These are phyloP conservation scores for Candida rishiriensis DNA, from an alignment of 805 yeast species.

Conservation along the genomic window DNA sequence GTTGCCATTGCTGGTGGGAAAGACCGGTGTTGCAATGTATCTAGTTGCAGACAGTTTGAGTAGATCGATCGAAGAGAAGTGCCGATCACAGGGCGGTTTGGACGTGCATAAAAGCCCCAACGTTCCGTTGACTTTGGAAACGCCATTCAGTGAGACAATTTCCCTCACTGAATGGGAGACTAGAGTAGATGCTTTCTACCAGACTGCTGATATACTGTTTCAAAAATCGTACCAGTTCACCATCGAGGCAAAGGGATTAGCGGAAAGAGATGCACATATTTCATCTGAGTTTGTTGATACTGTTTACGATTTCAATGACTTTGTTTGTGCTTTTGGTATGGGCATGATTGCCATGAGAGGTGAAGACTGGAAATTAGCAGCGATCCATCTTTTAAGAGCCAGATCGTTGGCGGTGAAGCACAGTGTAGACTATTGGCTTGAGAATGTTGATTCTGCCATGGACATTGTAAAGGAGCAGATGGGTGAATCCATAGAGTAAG, in stretches of 20 bases:
- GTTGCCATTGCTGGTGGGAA: too few relatives aligned
- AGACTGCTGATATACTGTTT: neutral
- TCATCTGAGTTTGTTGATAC: constrained; percentile 12
- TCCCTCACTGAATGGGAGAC: neutral
- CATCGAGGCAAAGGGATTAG: neutral
- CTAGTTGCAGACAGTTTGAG: neutral
- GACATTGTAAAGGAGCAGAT: neutral
- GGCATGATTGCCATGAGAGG: constrained; percentile 11
- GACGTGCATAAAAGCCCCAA: neutral
- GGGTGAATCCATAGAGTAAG: too few relatives aligned
- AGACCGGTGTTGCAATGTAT: neutral
- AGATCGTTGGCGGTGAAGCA: constrained; percentile 14
- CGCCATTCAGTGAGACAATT: neutral
- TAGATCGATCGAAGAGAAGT: neutral
- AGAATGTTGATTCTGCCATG: constrained; percentile 10
- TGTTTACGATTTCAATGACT: constrained; percentile 13
- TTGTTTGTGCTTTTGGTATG: constrained; percentile 16
- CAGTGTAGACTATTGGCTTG: constrained; percentile 14
- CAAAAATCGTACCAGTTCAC: neutral
- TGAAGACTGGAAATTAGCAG: constrained; percentile 9
- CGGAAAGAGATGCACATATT: neutral
- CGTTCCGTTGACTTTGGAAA: neutral
- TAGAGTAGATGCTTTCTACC: neutral
- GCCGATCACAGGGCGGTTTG: neutral
- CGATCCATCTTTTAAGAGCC: constrained; percentile 12